Evolutionary conservation across 495 filamentous ascomycete genomes (phyloP), one percentile per base, ranked within the genome.

Genomic region (Trichoderma gamsii): DNA sequence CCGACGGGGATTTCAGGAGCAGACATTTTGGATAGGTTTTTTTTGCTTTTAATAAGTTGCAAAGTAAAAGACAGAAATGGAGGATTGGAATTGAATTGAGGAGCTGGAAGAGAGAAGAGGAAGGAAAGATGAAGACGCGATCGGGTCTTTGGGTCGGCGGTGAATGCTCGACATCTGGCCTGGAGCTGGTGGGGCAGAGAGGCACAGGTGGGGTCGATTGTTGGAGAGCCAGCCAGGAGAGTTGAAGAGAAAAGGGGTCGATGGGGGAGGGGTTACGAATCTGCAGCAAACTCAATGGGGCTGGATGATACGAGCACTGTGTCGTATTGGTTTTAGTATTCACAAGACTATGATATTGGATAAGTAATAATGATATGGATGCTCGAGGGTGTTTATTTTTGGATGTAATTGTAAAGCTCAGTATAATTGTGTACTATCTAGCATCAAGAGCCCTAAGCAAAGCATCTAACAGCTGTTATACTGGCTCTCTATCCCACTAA

Each of bases 1-100:
- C 87, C 90, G 15, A 85, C 76, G 65, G 89, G 89, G 71, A 82
- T 76, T 23, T 70, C 67, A 13, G 72, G 74, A 38, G 76, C 69
- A 65, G 79, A 76, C 79, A 82, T 82, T 70, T 8, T 77, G 63
- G 61, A 44, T 67, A 71, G 71, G 27, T 66, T 35, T 68, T 41
- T 4, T 18, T 63, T 32, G 18, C 25, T 18, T 29, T 56, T 56
- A 52, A 23, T 61, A 51, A 27, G 63, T 52, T 67, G 49, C 38
- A 27, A 43, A 41, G 18, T 66, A 5, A 29, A 12, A 52, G 49
- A n/a, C 13, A 61, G 59, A 64, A 46, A 49, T 69, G 66, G 16
- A 32, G 49, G 63, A 64, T 44, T 25, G 23, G 46, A 64, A n/a
- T 59, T 69, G 29, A 61, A 63, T n/a, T 44, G 44, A 69, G 70